A percentile compares a stretch with the other conserved stretches of the same genome.
Conservation (phyloP, 2,329 filamentous ascomycete species). For the Colletotrichum sp. region DNA sequence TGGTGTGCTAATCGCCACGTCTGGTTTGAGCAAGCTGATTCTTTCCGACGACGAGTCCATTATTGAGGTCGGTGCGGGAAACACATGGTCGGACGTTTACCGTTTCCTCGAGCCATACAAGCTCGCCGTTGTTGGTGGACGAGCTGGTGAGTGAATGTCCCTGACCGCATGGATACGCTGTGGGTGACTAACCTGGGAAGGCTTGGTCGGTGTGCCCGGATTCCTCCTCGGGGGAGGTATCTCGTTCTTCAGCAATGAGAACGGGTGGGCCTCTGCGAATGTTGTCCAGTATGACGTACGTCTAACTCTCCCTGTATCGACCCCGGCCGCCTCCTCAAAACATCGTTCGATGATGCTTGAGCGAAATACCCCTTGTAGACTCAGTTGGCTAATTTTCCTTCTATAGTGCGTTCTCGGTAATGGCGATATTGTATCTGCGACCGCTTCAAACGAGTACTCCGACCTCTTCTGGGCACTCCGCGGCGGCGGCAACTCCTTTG, state of each 20-base stretch:
- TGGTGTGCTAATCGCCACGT: neutral
- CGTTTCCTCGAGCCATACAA: neutral
- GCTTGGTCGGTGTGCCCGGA: neutral
- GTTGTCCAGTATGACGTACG: neutral
- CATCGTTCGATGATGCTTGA: too few relatives aligned
- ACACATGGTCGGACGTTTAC: neutral
- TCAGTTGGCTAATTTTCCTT: too few relatives aligned
- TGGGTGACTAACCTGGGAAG: neutral
- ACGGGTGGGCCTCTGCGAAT: neutral
- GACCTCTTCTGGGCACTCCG: conserved; percentile 51
- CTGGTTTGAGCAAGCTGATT: neutral
- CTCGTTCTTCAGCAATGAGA: neutral
- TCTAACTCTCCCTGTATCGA: too few relatives aligned
- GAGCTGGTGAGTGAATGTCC: neutral
- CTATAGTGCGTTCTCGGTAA: conserved; percentile 4
- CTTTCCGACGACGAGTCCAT: neutral
- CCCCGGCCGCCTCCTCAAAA: too few relatives aligned
- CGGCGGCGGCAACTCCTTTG: conserved; percentile 44
- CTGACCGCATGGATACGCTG: neutral
- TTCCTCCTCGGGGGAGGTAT: neutral
- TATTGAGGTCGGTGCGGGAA: neutral
- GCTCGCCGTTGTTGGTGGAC: neutral
- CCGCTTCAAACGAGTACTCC: conserved; percentile 29
- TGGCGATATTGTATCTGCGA: conserved; percentile 50
- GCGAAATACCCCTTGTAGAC: too few relatives aligned